Evolutionary conservation across 257 asterid genomes (phyloP).

Genomic region (Plectranthus barbatus): DNA sequence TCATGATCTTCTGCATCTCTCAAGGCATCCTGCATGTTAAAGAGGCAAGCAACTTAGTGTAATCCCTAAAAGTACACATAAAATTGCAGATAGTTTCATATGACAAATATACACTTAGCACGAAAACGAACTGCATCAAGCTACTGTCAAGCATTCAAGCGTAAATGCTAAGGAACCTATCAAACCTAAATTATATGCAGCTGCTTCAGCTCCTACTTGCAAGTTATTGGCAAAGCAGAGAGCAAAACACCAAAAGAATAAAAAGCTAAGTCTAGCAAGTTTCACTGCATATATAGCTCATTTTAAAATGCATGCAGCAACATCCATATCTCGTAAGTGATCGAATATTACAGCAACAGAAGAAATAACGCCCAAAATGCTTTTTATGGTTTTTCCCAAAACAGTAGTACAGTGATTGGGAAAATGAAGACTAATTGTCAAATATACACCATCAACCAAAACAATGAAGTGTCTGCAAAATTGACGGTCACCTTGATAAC

Average conservation of each 20-base stretch:
- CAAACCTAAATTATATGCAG: not conserved
- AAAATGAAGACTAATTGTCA: not conserved
- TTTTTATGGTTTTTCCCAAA: not conserved
- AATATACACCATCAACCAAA: not conserved
- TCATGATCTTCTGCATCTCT: constrained; percentile 89
- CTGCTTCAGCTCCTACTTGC: not conserved
- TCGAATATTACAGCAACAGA: not conserved
- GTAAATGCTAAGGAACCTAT: not conserved
- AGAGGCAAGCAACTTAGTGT: constrained; percentile 9
- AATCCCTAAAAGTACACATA: not conserved
- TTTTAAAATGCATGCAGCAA: not conserved
- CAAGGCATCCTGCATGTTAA: constrained; percentile 55
- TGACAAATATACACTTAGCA: not conserved
- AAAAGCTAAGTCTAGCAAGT: not conserved
- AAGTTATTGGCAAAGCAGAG: not conserved
- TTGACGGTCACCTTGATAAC: constrained; percentile 57
- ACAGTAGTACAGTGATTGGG: not conserved
- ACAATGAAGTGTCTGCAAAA: constrained; percentile 10
- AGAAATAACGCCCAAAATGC: not conserved
- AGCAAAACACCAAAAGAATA: not conserved
- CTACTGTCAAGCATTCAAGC: not conserved
- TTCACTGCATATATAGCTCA: not conserved
- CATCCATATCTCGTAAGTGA: not conserved
- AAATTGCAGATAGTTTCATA: not conserved
- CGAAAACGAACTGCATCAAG: not conserved